These are phyloP conservation scores for Xylaria longipes DNA, from an alignment of 495 filamentous ascomycete genomes.

Conservation along the genomic window DNA sequence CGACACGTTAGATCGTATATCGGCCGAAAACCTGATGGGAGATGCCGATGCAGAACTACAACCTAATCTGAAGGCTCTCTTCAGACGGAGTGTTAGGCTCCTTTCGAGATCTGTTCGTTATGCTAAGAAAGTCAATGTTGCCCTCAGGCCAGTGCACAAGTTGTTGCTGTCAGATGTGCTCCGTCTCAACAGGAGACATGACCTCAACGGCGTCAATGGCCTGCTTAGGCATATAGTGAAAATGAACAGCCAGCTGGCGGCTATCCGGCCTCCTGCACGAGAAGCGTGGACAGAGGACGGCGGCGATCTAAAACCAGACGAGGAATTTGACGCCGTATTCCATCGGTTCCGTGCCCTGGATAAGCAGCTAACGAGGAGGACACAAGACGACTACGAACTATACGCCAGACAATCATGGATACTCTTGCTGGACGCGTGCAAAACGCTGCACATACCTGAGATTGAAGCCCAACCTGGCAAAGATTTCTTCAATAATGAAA, in stretches of 20 bases:
- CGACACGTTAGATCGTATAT: not conserved
- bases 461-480: not conserved
- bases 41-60: not conserved
- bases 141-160: not conserved
- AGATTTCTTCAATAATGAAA: constrained; percentile 21
- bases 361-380: not conserved
- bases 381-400: constrained; percentile 5
- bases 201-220: not conserved
- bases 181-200: not conserved
- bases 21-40: not conserved
- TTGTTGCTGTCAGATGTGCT: not conserved
- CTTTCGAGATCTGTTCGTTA: not conserved
- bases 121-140: not conserved
- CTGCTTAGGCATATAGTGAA: not conserved
- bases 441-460: constrained; percentile 19
- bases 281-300: not conserved
- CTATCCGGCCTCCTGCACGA: not conserved
- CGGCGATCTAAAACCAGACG: not conserved
- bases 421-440: constrained; percentile 10
- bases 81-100: constrained; percentile 5
- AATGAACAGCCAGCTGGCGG: not conserved
- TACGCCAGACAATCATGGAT: constrained; percentile 14
- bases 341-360: constrained; percentile 18
- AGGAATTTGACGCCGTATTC: constrained; percentile 11
- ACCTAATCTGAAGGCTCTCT: constrained; percentile 5